Conservation (phyloP, 257 asterid genomes). For the Plantago ovata region DNA sequence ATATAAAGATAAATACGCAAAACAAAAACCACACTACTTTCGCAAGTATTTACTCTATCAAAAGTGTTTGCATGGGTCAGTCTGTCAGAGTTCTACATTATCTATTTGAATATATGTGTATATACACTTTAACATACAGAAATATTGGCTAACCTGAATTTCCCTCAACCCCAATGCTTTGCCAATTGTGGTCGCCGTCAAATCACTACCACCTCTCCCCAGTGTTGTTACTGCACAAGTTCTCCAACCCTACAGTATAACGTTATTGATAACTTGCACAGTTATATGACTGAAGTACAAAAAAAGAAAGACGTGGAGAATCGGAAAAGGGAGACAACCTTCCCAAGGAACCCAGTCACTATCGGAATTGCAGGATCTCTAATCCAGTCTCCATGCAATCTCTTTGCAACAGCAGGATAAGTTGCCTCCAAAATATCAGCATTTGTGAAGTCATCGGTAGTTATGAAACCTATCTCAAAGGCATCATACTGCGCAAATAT, state of each 20-base stretch:
- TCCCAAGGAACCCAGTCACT: conserved; percentile 92
- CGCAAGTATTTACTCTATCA: too few species aligned
- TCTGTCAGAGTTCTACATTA: too few species aligned
- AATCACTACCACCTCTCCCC: conserved; percentile 96
- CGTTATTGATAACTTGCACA: conserved; percentile 15
- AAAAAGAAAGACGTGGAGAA: conserved; percentile 3
- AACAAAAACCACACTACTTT: too few species aligned
- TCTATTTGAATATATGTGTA: too few species aligned
- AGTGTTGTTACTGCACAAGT: conserved; percentile 79
- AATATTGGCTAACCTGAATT: conserved; percentile 58
- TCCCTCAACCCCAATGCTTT: conserved; percentile 59
- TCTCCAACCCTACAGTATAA: conserved; percentile 60
- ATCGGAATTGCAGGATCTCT: conserved; percentile 72
- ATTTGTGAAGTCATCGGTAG: conserved; percentile 84
- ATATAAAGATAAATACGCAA: too few species aligned
- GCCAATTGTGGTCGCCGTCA: conserved; percentile 92
- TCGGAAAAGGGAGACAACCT: conserved; percentile 37
- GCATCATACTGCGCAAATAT: conserved; percentile 77
- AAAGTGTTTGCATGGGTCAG: too few species aligned
- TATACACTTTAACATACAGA: conserved; percentile 6
- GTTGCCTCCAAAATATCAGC: conserved; percentile 92
- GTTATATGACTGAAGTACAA: not conserved
- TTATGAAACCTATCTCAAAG: conserved; percentile 72
- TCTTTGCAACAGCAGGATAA: conserved; percentile 80
- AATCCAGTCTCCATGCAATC: conserved; percentile 64